phyloP scores from a whole-genome alignment of 2,329 filamentous ascomycete genomes.

The Beauveria bassiana region DNA sequence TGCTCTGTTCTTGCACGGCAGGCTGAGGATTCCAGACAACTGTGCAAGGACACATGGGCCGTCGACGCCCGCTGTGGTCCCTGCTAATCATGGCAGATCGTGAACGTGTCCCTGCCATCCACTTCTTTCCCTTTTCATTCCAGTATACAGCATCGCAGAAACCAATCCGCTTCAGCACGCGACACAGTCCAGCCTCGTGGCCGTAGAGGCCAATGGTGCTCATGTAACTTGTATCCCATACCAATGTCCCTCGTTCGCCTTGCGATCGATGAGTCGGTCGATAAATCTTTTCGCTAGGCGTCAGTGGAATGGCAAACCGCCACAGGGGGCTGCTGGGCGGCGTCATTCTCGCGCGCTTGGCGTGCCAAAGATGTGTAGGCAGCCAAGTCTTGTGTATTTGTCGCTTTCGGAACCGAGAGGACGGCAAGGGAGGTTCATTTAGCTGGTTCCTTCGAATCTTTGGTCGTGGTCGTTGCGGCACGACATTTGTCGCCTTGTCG shows the following conservation, averaged over 20 bases:
- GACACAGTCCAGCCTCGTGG: slow-evolving; percentile 51
- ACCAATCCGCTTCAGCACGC: slow-evolving; percentile 59
- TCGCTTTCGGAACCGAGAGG: slow-evolving; percentile 70
- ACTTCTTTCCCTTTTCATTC: slow-evolving; percentile 58
- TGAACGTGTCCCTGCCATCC: slow-evolving; percentile 49
- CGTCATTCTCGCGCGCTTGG: slow-evolving; percentile 87
- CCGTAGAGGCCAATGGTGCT: slow-evolving; percentile 77
- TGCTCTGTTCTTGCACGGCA: slow-evolving; percentile 12
- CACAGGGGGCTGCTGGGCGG: slow-evolving; percentile 71
- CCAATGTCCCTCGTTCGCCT: slow-evolving; percentile 66
- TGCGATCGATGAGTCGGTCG: slow-evolving; percentile 76
- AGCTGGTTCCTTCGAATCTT: slow-evolving; percentile 65
- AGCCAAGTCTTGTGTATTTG: slow-evolving; percentile 89
- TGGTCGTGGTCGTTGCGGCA: slow-evolving; percentile 35
- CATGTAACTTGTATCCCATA: slow-evolving; percentile 94
- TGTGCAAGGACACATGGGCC: slow-evolving; percentile 63
- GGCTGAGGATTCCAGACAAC: slow-evolving; percentile 63
- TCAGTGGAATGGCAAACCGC: slow-evolving; percentile 80
- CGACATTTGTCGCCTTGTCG: slow-evolving; percentile 14
- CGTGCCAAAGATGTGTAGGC: slow-evolving; percentile 88
- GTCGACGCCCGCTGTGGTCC: slow-evolving; percentile 43
- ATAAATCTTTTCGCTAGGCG: slow-evolving; percentile 84
- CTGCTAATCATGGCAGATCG: slow-evolving; percentile 44
- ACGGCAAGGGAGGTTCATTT: slow-evolving; percentile 48
- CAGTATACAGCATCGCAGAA: slow-evolving; percentile 53